Evolutionary conservation across 371 early-diverging fungal species (phyloP), one percentile per base, ranked within the genome.

Genomic region (Mortierella sp.): DNA sequence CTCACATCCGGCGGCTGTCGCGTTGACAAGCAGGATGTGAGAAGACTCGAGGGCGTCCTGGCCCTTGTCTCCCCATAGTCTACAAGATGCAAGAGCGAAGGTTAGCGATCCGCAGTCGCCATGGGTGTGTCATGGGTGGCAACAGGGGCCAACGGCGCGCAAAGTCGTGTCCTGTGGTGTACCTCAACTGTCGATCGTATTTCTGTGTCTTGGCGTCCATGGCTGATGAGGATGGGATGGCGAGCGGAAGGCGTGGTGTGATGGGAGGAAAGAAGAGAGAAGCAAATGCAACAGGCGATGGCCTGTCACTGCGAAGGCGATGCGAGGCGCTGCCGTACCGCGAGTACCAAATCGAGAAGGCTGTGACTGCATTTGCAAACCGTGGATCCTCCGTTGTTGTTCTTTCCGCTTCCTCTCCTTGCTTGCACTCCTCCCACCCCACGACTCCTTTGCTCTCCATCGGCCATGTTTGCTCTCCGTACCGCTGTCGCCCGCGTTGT

Each of bases 161-260:
- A 7, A 34, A 34, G 34, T 34, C 24, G 19, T 17, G 17, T 46
- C 37, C 34, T 34, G 34, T 34, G 10, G 34, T 12, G 13, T 85
- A 91, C 92, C 94, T 83, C 64, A 96, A 87, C 78, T 96, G 96
- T 53, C 97, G 84, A 79, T 97, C 97, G 76, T 97, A 97, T 80
- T 91, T 91, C 76, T 94, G 94, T 3, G 91, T 84, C 68, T 92
- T 71, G 39, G 68, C 65, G 47, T 68, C 68, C 68, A 71, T 71
- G 37, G 40, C 3, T 31, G 53, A 52, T 10, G 34, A 34, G 22
- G 25, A 8, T 27, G 21, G 22, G 16, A 29, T 14, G 41, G 47
- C 10, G 29, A 48, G 34, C 10, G 31, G 21, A 21, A 57, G 37
- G 28, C 51, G 24, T 12, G 57, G 28, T 24, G 28, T 17, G 48